phyloP scores from a whole-genome alignment of 495 filamentous ascomycete genomes.

The Penicillium angulare region DNA sequence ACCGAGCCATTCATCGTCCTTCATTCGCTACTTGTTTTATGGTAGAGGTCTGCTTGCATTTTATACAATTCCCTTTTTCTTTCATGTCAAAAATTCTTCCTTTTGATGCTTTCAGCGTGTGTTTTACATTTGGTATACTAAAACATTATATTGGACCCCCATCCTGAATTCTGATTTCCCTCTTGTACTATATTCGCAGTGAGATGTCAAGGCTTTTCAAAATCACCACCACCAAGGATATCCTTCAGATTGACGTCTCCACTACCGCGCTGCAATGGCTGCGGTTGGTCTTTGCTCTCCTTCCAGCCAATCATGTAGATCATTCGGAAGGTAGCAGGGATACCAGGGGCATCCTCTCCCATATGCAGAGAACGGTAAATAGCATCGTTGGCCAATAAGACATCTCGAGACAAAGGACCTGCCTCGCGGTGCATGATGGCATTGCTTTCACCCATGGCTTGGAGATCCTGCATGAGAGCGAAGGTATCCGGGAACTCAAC shows the following conservation, averaged over 20 bases:
- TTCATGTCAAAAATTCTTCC: conserved; percentile 16
- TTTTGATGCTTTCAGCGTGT: conserved; percentile 27
- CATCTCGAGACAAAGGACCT: conserved; percentile 73
- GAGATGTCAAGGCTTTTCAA: conserved; percentile 30
- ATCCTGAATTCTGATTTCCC: conserved; percentile 3
- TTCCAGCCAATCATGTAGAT: conserved; percentile 99
- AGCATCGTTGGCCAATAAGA: conserved; percentile 80
- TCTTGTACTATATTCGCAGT: conserved; percentile 11
- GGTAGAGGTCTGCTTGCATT: conserved; percentile 31
- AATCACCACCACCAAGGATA: conserved; percentile 63
- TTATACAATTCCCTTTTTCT: conserved; percentile 14
- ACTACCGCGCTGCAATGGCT: conserved; percentile 79
- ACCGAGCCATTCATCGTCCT: conserved; percentile 8
- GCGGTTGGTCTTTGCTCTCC: conserved; percentile 69
- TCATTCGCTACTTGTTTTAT: conserved; percentile 17
- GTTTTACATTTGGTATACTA: conserved; percentile 33
- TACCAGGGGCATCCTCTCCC: conserved; percentile 60
- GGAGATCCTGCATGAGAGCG: conserved; percentile 87
- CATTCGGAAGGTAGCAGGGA: conserved; percentile 88
- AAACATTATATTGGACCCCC: conserved; percentile 18
- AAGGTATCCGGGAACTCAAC: conserved; percentile 94
- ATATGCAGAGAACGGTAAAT: conserved; percentile 86
- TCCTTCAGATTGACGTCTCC: conserved; percentile 82
- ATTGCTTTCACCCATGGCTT: conserved; percentile 92
- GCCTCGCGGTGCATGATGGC: conserved; percentile 77